Base-by-base conservation (phyloP, 1,139 yeast species). In the Sugiyamaella xylanicola region DNA sequence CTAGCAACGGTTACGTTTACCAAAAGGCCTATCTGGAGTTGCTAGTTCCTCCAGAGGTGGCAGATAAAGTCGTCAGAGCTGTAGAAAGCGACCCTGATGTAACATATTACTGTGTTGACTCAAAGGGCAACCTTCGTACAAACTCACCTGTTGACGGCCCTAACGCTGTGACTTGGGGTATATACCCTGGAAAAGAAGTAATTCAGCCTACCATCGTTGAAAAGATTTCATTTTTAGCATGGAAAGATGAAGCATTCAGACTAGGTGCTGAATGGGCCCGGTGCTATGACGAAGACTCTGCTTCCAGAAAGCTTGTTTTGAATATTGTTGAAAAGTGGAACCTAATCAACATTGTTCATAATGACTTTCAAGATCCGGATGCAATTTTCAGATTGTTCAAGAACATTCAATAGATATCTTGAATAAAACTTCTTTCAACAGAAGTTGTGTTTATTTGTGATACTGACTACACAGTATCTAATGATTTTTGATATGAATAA, bases 81-180 rank as follows among this genome's bases (percentile, higher is more conserved):
- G 80, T 83, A 52, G 82, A 82, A 56, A 68, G 70, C 48, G 77
- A 76, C 64, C 76, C 63, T 20, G 72, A 83, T 45, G 77, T 91
- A 63, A 86, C 96, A 4, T 93, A 83, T 73, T 91, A 90, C 68
- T 86, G 93, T 2, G 92, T 89, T 48, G 86, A 87, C 69, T 68
- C 68, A 46, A 75, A 77, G 55, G 92, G 91, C 25, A 76, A 81
- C 42, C 76, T 89, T 59, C 65, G 72, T 41, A 78, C 83, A 42
- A 92, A 92, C 70, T 84, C 93, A 50, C 81, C 80, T 43, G 86
- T 82, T 50, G 87, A 84, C 58, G 72, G 77, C 25, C 91, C 95
- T 63, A 91, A 90, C 68, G 97, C 98, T 7, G 97, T 91, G 53
- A 93, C 99, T 13, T 93, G 99, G 99, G 98, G 97, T 61, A 89